Evolutionary conservation across 495 filamentous ascomycete species (phyloP).

Genomic region (Hypoxylon subgilvum): DNA sequence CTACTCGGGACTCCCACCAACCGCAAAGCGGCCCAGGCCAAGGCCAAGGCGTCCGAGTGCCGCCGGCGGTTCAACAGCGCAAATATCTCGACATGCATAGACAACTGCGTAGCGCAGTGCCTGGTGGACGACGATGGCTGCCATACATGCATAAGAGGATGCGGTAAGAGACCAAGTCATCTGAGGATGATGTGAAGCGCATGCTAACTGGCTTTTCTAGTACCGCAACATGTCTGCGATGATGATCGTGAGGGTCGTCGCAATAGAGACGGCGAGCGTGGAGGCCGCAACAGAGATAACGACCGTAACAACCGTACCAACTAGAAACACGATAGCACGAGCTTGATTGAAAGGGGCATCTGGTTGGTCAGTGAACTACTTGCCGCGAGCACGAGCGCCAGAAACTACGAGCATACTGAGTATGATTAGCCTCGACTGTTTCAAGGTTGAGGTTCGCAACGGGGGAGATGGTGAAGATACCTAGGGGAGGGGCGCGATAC

Average conservation of each 20-base stretch:
- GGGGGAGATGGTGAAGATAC: neutral
- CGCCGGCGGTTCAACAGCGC: neutral
- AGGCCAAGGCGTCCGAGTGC: neutral
- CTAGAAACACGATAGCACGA: neutral
- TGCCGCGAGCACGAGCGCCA: neutral
- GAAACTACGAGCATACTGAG: neutral
- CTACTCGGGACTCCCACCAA: slow-evolving; percentile 1
- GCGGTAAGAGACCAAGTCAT: slow-evolving; percentile 14
- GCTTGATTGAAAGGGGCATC: neutral
- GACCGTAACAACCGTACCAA: neutral
- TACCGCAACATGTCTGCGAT: slow-evolving; percentile 10
- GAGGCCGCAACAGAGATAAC: neutral
- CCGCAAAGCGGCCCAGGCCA: neutral
- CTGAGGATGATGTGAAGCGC: neutral
- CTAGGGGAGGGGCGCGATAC: neutral
- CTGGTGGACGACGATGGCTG: neutral
- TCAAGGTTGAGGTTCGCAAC: slow-evolving; percentile 1
- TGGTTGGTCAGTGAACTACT: neutral
- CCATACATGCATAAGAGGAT: slow-evolving; percentile 18
- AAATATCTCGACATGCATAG: slow-evolving; percentile 6
- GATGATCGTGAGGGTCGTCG: too few relatives aligned
- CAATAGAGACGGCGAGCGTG: neutral
- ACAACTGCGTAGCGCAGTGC: slow-evolving; percentile 11
- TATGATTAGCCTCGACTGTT: neutral
- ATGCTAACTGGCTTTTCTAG: slow-evolving; percentile 4